A percentile compares a stretch with the other conserved stretches of the same genome.
Evolutionary conservation across 441 rosid species (phyloP).

Genomic region (Erodium trifolium): DNA sequence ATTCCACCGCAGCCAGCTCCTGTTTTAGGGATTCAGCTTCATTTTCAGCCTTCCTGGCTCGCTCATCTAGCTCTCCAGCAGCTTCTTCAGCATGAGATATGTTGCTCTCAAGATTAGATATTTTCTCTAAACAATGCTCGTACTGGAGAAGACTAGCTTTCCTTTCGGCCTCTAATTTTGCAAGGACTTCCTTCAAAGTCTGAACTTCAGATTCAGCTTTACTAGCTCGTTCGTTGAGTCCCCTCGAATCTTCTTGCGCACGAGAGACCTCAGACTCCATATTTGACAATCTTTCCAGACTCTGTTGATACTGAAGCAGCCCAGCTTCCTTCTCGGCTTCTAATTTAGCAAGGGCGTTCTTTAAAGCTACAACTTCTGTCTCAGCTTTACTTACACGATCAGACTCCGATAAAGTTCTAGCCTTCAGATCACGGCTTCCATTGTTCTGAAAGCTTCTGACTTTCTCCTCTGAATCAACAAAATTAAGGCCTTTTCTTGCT

Average conservation of each 20-base stretch:
- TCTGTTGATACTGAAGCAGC: slow-evolving; percentile 36
- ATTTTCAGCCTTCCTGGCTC: slow-evolving; percentile 38
- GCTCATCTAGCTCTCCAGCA: slow-evolving; percentile 26
- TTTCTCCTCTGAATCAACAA: slow-evolving; percentile 9
- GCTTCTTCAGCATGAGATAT: slow-evolving; percentile 30
- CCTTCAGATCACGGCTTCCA: slow-evolving; percentile 16
- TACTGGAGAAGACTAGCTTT: slow-evolving; percentile 41
- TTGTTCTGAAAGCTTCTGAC: neutral
- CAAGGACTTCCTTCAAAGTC: slow-evolving; percentile 42
- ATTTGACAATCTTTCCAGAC: slow-evolving; percentile 36
- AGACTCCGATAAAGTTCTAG: slow-evolving; percentile 20
- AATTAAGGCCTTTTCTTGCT: neutral
- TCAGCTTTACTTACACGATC: slow-evolving; percentile 34
- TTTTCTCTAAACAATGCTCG: slow-evolving; percentile 40
- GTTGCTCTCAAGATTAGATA: slow-evolving; percentile 33
- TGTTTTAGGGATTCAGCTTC: slow-evolving; percentile 41
- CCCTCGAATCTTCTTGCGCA: slow-evolving; percentile 40
- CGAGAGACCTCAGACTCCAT: slow-evolving; percentile 37
- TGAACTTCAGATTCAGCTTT: slow-evolving; percentile 40
- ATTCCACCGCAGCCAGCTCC: slow-evolving; percentile 39
- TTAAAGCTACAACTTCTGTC: slow-evolving; percentile 36
- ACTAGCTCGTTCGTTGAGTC: slow-evolving; percentile 21
- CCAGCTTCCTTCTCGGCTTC: slow-evolving; percentile 49
- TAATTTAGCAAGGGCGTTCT: slow-evolving; percentile 39
- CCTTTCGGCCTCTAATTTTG: slow-evolving; percentile 44